A percentile compares a stretch with the other conserved stretches of the same genome.
phyloP scores from a whole-genome alignment of 2,329 filamentous ascomycete species.

The Colletotrichum lindemuthianum region DNA sequence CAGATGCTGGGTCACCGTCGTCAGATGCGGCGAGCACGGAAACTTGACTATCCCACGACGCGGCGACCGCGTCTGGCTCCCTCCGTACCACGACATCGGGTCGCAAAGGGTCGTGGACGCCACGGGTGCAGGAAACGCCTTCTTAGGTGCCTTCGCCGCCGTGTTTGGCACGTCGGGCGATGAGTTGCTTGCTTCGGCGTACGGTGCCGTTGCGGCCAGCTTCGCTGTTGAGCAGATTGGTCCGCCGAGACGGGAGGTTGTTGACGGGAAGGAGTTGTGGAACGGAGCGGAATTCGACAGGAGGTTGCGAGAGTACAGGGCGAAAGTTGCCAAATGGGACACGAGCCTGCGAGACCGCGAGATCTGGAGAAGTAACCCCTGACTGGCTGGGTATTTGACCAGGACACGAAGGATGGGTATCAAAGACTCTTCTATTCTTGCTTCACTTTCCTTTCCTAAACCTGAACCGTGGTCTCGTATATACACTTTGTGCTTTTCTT shows the following conservation, averaged over 20 bases:
- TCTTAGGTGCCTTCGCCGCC: constrained; percentile 17
- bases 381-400: not conserved
- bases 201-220: constrained; percentile 28
- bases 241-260: constrained; percentile 6
- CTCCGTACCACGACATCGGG: constrained; percentile 15
- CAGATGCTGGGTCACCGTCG: not conserved
- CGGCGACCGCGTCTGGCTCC: constrained; percentile 5
- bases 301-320: constrained; percentile 8
- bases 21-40: constrained; percentile 15
- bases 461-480: not conserved
- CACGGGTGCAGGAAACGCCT: constrained; percentile 19
- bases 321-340: not conserved
- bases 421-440: constrained; percentile 20
- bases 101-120: not conserved
- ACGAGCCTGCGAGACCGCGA: not conserved
- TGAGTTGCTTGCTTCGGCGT: constrained; percentile 19
- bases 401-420: constrained; percentile 6
- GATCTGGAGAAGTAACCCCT: no score
- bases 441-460: not conserved
- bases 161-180: constrained; percentile 2
- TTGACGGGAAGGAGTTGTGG: constrained; percentile 12
- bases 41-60: constrained; percentile 2
- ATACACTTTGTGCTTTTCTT: not conserved
- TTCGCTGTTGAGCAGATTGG: constrained; percentile 28
- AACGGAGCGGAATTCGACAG: constrained; percentile 24